Conservation (phyloP, 257 asterid genomes). For the Datura wrightii region DNA sequence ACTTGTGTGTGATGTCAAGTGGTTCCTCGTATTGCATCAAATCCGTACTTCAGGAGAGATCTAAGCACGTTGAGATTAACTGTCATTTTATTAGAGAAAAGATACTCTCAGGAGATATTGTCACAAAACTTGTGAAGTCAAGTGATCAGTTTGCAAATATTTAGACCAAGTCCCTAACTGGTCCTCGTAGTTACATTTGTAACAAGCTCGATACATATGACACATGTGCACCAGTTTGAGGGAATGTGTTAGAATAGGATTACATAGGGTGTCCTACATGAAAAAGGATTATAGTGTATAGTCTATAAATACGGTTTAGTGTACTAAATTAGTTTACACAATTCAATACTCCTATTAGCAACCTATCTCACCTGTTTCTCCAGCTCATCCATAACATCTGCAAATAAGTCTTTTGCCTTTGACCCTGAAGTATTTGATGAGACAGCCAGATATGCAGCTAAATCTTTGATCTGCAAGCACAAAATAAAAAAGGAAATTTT, state of each 20-base stretch:
- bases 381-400: constrained; percentile 88
- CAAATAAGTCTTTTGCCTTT: constrained; percentile 81
- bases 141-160: background rate
- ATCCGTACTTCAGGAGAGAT: no score
- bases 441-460: constrained; percentile 79
- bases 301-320: background rate
- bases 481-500: constrained; percentile 16
- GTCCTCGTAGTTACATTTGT: background rate
- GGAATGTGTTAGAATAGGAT: no score
- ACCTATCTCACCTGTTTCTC: constrained; percentile 69
- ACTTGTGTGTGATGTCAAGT: background rate
- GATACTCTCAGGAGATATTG: background rate
- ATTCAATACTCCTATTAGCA: background rate
- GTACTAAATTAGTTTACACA: background rate
- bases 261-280: no score
- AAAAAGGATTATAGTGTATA: background rate
- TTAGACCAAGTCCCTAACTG: background rate
- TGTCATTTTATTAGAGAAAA: background rate
- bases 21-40: background rate
- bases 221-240: background rate
- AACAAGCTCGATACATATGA: background rate
- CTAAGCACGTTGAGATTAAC: background rate
- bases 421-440: constrained; percentile 84
- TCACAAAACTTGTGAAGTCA: background rate
- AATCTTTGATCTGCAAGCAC: constrained; percentile 74